Conservation (phyloP, 495 filamentous ascomycete species). For the Aspergillus avenaceus region DNA sequence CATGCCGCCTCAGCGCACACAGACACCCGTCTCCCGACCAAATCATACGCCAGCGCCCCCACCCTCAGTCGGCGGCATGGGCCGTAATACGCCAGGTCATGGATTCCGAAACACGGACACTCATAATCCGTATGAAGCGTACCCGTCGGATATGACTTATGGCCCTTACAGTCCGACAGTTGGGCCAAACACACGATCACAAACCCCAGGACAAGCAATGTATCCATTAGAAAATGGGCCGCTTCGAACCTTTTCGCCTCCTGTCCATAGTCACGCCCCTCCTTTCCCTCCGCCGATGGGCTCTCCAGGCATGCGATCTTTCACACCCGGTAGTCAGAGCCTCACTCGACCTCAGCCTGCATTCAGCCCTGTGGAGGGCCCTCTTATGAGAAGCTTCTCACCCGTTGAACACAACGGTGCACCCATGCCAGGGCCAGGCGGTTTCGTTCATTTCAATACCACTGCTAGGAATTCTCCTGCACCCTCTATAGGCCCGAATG, state of each 20-base stretch:
- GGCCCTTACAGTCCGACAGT: constrained; percentile 9
- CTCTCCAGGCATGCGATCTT: constrained; percentile 9
- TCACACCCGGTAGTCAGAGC: neutral
- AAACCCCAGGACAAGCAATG: constrained; percentile 9
- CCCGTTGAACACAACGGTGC: constrained; percentile 9
- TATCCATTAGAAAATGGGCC: neutral
- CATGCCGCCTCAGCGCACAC: constrained; percentile 9
- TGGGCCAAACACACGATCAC: constrained; percentile 15
- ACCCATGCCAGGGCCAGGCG: constrained; percentile 7
- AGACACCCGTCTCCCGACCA: constrained; percentile 14
- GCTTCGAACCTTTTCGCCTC: constrained; percentile 11
- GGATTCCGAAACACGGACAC: constrained; percentile 5
- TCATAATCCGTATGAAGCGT: constrained; percentile 9
- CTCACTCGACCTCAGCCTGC: neutral
- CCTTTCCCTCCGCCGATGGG: constrained; percentile 4
- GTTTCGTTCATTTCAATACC: constrained; percentile 26
- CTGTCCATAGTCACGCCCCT: neutral
- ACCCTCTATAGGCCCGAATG: neutral
- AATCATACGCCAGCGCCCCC: constrained; percentile 8
- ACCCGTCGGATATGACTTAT: constrained; percentile 11
- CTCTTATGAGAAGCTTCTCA: constrained; percentile 2
- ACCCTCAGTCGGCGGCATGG: constrained; percentile 4
- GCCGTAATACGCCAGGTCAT: constrained; percentile 9
- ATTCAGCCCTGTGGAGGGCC: constrained; percentile 3
- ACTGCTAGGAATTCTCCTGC: neutral